These are phyloP conservation scores for Panus rudis DNA, from an alignment of 768 basidiomycete genomes.

Conservation along the genomic window DNA sequence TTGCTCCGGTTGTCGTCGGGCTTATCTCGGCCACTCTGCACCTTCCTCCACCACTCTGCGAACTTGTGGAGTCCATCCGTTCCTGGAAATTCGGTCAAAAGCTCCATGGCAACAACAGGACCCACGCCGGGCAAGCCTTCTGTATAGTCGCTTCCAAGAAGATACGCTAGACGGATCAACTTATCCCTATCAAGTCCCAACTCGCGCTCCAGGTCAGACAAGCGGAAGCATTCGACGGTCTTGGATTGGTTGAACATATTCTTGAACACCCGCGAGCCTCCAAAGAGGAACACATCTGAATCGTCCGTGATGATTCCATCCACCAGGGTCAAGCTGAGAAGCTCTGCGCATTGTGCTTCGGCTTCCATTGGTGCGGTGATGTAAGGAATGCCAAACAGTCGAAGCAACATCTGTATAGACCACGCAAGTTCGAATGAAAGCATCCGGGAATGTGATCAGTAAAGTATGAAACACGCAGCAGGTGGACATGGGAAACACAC, in stretches of 20 bases:
- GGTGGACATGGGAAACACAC: conserved; percentile 21
- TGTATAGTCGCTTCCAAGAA: conserved; percentile 95
- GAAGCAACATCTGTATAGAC: conserved; percentile 65
- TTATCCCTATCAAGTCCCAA: conserved; percentile 81
- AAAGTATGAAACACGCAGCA: background rate
- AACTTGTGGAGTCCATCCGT: conserved; percentile 79
- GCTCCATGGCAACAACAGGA: conserved; percentile 93
- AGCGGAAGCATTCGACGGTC: conserved; percentile 93
- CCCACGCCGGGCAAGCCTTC: conserved; percentile 90
- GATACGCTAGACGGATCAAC: conserved; percentile 83
- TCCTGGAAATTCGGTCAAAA: conserved; percentile 89
- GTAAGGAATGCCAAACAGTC: conserved; percentile 94
- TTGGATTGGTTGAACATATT: conserved; percentile 99
- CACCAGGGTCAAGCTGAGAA: conserved; percentile 77
- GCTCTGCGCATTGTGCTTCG: conserved; percentile 95
- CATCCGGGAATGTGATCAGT: background rate
- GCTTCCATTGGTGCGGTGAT: conserved; percentile 99
- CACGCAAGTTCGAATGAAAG: too few species aligned
- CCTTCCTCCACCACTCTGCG: conserved; percentile 90
- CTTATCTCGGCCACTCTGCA: conserved; percentile 84
- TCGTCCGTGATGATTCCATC: conserved; percentile 99
- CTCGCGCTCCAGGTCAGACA: conserved; percentile 78
- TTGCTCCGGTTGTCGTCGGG: conserved; percentile 64
- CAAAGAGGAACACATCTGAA: conserved; percentile 97
- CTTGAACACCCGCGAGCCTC: conserved; percentile 91